Evolutionary conservation across 139 green algal species (phyloP).

Genomic region (Chlorella sp.): DNA sequence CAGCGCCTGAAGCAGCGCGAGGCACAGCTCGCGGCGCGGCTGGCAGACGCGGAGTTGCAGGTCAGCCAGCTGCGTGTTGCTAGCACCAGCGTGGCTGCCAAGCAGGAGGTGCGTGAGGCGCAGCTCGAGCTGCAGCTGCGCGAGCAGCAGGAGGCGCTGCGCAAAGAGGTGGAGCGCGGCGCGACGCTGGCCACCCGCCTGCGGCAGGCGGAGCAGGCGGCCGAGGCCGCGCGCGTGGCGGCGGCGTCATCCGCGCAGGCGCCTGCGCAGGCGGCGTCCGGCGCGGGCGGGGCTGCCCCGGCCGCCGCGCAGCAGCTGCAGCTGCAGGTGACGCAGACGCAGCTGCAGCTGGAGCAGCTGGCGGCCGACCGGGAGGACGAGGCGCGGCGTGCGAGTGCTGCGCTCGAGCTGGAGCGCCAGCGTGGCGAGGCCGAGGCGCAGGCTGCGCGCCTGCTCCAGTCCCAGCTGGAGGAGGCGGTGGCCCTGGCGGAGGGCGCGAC

Average conservation of each 20-base stretch:
- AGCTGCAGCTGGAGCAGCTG: constrained; percentile 22
- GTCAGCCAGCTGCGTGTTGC: not conserved
- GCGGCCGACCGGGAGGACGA: constrained; percentile 10
- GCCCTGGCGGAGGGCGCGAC: not conserved
- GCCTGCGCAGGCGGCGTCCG: not conserved
- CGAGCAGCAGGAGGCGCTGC: constrained; percentile 22
- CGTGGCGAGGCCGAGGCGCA: constrained; percentile 11
- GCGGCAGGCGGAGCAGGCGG: not conserved
- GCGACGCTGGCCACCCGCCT: constrained; percentile 24
- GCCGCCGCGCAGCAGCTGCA: not conserved
- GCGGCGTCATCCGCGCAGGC: not conserved
- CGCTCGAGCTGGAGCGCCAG: constrained; percentile 13
- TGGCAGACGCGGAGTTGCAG: constrained; percentile 19
- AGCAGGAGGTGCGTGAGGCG: constrained; percentile 16
- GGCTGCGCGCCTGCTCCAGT: constrained; percentile 13
- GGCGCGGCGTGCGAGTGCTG: not conserved
- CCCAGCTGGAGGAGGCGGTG: constrained; percentile 20
- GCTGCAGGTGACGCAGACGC: constrained; percentile 21
- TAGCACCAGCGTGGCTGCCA: not conserved
- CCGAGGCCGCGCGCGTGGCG: constrained; percentile 1
- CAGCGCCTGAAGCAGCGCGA: constrained; percentile 10
- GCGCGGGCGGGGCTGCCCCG: not conserved
- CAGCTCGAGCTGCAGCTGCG: constrained; percentile 31
- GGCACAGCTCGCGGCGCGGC: not conserved
- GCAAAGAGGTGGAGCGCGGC: constrained; percentile 14